Evolutionary conservation across 768 basidiomycete genomes (phyloP), one percentile per base, ranked within the genome.

Genomic region (Suillus tomentosus): DNA sequence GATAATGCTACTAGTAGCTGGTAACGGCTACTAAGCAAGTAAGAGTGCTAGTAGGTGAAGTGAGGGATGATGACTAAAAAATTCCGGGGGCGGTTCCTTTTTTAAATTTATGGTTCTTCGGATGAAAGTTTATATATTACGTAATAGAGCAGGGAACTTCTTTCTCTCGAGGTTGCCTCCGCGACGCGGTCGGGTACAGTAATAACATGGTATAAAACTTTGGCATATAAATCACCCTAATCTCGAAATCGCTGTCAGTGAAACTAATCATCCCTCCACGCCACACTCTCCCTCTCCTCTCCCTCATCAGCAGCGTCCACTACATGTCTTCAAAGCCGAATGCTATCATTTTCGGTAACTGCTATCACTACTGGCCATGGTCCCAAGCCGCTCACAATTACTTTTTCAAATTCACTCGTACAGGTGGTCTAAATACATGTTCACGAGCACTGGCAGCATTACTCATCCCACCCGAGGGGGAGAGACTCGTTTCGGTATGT

Each of bases 361-460:
- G 8, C 10, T 63, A 42, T 51, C 62, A 19, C 60, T 58, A 36
- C 51, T 57, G 15, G 9, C 37, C 48, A 13, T 24, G 13, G 24
- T 50, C 60, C 14, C 62, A 54, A 45, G 60, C 62, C 64, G 55
- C 55, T 58, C 65, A 54, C 14, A 42, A 53, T 58, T 40, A 64
- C 22, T 42, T 63, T 27, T 68, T 47, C 56, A 22, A 10, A 42
- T 62, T 64, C 65, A 56, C 60, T 19, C 4, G 10, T 37, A 0
- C 67, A 94, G 93, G 93, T 67, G 93, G 93, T 61, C 77, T 94
- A 67, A 93, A 92, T 78, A 91, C 90, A 61, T 90, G 81, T 73
- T 87, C 93, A 10, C 84, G 92, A 59, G 82, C 87, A 57, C 84
- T 95, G 60, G 89, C 89, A 43, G 79, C 83, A 60, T 76, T 82